Base-by-base conservation (phyloP, 2,329 filamentous ascomycete genomes). In the Westerdykella sp. region DNA sequence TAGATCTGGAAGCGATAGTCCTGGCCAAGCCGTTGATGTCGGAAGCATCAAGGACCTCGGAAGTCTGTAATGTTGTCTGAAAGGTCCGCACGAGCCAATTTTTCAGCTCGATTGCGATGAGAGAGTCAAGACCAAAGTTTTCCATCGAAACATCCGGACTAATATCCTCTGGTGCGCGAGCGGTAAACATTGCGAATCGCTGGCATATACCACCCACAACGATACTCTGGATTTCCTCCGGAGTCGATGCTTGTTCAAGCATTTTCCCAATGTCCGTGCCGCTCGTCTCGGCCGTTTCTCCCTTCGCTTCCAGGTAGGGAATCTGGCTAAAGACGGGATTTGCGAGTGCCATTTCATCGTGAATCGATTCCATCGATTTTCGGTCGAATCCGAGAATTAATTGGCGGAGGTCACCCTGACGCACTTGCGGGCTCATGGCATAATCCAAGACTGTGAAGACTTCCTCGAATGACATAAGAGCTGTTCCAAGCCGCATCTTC, bases 321-420 rank as follows among this genome's bases (percentile, higher is more conserved):
- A 25, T 25, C 23, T 25, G 23, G 10, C 23, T 25, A 25, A 25
- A 25, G 23, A 25, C 23, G 23, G 23, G 23, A 25, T 25, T 25
- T 25, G 23, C 23, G 23, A 25, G 23, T 10, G 23, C 23, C 23
- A 25, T 25, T 25, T 10, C 23, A 25, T 25, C 23, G 23, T 25
- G 23, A 25, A 25, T 10, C 23, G 23, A 5, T 25, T 25, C 23
- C 23, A 25, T 25, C 32, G 32, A 34, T 34, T n/a, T 34, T 16
- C 32, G 32, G 6, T 34, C 32, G 15, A 34, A 34, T n/a, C 32
- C 32, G 32, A 34, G 32, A 12, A 34, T 16, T 13, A 34, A 6
- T 16, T 34, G 32, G 32, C 32, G 5, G 13, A 34, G 32, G 13
- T 34, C 32, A 34, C 6, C 13, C 73, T 37, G 34, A 10, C 23